Conservation (phyloP, 257 asterid species). For the Capsicum chinense region DNA sequence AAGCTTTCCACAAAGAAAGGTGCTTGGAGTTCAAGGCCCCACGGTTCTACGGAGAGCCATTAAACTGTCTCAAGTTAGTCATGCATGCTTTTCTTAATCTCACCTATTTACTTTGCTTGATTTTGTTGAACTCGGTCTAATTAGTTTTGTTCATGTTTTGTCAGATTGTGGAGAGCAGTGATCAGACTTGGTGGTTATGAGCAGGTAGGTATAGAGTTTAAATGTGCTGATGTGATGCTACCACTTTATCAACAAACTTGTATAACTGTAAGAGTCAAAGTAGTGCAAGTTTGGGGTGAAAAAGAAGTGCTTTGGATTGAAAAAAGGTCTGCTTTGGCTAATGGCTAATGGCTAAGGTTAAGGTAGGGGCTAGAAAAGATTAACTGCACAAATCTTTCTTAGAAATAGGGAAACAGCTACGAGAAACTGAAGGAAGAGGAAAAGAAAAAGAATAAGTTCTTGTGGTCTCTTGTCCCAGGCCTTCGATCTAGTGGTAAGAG, state of each 20-base stretch:
- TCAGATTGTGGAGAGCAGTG: constrained; percentile 91
- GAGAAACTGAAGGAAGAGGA: constrained; percentile 5
- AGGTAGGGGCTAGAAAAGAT: not conserved
- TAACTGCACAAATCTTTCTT: not conserved
- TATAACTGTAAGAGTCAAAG: not conserved
- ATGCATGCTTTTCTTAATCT: constrained; percentile 25
- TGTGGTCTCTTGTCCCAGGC: constrained; percentile 9
- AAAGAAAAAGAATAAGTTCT: not conserved
- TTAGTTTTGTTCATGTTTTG: constrained; percentile 28
- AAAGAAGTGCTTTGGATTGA: constrained; percentile 4
- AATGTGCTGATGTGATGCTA: constrained; percentile 29
- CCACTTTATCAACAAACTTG: constrained; percentile 25
- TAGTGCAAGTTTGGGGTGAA: constrained; percentile 1
- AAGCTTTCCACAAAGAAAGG: constrained; percentile 68
- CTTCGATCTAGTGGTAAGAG: not conserved
- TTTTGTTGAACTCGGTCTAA: constrained; percentile 1
- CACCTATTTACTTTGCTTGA: not conserved
- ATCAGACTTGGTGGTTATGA: constrained; percentile 93
- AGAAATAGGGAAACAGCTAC: not conserved
- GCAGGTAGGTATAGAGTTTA: constrained; percentile 54
- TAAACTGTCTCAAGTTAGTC: constrained; percentile 87
- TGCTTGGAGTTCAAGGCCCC: constrained; percentile 88
- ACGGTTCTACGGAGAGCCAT: constrained; percentile 78
- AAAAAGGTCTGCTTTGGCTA: constrained; percentile 19
- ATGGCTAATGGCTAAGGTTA: not conserved